Percentiles rank a stretch among this genome's conserved stretches.
phyloP scores from a whole-genome alignment of 2,329 filamentous ascomycete species.

The Hypoxylon sp. region DNA sequence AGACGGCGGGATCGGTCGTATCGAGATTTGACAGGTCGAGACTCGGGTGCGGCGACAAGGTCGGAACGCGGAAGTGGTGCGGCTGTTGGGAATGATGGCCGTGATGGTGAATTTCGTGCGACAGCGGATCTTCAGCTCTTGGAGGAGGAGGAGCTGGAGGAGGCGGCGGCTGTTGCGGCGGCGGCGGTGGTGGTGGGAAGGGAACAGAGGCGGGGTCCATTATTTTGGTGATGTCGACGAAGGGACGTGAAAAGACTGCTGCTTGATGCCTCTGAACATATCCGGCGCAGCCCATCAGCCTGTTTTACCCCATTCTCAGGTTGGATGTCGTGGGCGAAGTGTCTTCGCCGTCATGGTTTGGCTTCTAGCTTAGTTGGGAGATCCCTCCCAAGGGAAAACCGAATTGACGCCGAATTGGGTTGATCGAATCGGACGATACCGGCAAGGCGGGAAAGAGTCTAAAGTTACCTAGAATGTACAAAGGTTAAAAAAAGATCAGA shows the following conservation, averaged over 20 bases:
- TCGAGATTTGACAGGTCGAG: conserved; percentile 60
- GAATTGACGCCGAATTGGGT: conserved; percentile 26
- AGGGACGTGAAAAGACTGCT: conserved; percentile 13
- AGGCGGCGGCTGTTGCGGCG: conserved; percentile 10
- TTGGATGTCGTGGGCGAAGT: conserved; percentile 45
- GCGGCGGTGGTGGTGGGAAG: conserved; percentile 43
- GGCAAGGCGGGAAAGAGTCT: conserved; percentile 34
- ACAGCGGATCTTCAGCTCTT: conserved; percentile 36
- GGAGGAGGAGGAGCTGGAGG: conserved; percentile 25
- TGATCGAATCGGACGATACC: conserved; percentile 44
- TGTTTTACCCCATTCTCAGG: conserved; percentile 50
- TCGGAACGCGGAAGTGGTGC: conserved; percentile 48
- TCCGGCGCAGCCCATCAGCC: conserved; percentile 49
- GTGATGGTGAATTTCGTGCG: conserved; percentile 48
- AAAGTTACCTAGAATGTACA: conserved; percentile 39
- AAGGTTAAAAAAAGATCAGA: conserved; percentile 32
- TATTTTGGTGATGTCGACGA: conserved; percentile 36
- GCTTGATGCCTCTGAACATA: conserved; percentile 49
- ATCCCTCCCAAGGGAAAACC: conserved; percentile 10
- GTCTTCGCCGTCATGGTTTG: conserved; percentile 44
- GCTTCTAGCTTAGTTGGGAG: conserved; percentile 15
- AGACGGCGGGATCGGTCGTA: conserved; percentile 57
- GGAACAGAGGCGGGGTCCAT: conserved; percentile 51
- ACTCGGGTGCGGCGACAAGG: conserved; percentile 56
- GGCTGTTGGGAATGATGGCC: conserved; percentile 33